Base-by-base conservation (phyloP, 2,329 filamentous ascomycete genomes). In the Cordyceps javanica region DNA sequence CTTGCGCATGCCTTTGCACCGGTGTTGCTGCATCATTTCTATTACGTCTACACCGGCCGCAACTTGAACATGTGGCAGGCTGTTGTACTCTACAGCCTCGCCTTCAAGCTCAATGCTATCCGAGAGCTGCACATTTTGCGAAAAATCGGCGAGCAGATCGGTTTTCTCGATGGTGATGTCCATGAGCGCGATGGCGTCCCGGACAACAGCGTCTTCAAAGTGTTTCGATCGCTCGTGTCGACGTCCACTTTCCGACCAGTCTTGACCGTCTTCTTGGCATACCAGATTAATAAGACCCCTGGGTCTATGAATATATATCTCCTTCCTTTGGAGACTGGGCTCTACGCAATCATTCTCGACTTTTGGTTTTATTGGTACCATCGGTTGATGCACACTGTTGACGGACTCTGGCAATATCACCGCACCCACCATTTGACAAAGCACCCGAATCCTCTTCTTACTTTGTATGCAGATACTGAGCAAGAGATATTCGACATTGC, bases 391-490 rank as follows among this genome's bases (percentile, higher is more conserved):
- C 74, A 76, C 60, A 72, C 74, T 34, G 56, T 71, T 19, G 63
- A 64, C 23, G 60, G 55, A 0, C 68, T 76, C 7, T 76, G 74
- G 74, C 57, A 57, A 26, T 66, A 60, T 59, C 75, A 77, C 64
- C 71, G 73, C 51, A 76, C 73, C 0, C 75, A 77, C 55, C 75
- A 77, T 60, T 64, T 77, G 9, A 75, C 73, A 42, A 76, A 76
- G 59, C 74, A 76, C 55, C 74, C 74, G 5, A 74, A 61, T 26
- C 54, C 74, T 2, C 67, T 76, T 0, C 64, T 77, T 1, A 70
- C 72, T 0, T 65, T 72, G 3, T 77, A 76, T 62, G 73, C 75
- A 41, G 75, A 76, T 51, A 51, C 61, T 8, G 74, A 73, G 55
- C 75, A 77, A 56, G 73, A 76, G 54, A 62, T 75, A 8, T 71